phyloP scores from a whole-genome alignment of 768 basidiomycete species.

The Boletus sp. region DNA sequence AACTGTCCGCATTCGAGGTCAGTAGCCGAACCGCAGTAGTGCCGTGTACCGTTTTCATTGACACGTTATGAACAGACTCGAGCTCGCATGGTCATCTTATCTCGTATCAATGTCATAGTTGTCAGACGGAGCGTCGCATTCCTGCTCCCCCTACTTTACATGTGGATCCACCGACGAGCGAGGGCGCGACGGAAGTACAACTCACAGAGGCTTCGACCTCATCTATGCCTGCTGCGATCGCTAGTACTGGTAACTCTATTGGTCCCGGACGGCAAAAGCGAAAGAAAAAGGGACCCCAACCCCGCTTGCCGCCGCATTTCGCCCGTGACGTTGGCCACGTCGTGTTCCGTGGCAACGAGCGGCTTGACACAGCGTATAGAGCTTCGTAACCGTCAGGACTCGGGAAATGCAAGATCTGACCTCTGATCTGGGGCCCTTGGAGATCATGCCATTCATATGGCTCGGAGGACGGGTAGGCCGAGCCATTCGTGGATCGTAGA shows the following conservation, averaged over 20 bases:
- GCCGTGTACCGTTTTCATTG: slow-evolving; percentile 1
- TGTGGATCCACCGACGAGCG: background rate
- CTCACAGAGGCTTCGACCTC: background rate
- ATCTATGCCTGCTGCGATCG: background rate
- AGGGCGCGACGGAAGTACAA: background rate
- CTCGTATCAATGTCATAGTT: slow-evolving; percentile 56
- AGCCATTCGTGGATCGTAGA: background rate
- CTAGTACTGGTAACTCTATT: background rate
- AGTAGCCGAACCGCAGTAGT: slow-evolving; percentile 11
- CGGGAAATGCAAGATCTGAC: background rate
- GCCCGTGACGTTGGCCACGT: slow-evolving; percentile 63
- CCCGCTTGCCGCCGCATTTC: slow-evolving; percentile 58
- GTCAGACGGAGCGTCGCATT: slow-evolving; percentile 56
- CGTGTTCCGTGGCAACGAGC: slow-evolving; percentile 62
- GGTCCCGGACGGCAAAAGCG: slow-evolving; percentile 1
- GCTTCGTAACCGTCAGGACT: background rate
- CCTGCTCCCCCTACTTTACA: slow-evolving; percentile 55
- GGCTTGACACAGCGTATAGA: slow-evolving; percentile 20
- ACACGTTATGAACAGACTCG: slow-evolving; percentile 34
- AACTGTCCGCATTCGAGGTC: slow-evolving; percentile 63
- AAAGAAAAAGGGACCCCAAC: slow-evolving; percentile 21
- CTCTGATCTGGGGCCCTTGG: background rate
- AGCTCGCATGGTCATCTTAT: slow-evolving; percentile 52
- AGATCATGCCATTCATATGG: background rate
- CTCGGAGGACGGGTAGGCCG: background rate